Conservation (phyloP, 1,284 basidiomycete genomes). For the Tilletia walkeri region DNA sequence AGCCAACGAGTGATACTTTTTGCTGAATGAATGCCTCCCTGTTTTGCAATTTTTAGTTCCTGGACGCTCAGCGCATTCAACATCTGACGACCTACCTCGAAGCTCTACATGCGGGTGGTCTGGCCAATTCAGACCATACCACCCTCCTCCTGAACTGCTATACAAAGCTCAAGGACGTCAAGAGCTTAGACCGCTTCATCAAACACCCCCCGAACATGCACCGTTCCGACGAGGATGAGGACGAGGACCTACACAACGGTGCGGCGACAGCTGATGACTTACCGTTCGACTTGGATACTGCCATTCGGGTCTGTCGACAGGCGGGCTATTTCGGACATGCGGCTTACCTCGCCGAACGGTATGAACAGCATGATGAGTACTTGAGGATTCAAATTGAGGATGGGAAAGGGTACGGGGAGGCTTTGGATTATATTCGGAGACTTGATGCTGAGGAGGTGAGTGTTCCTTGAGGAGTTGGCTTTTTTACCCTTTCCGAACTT, state of each 20-base stretch:
- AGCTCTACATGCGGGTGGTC: slow-evolving; percentile 81
- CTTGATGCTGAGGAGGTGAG: slow-evolving; percentile 67
- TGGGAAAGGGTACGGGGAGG: slow-evolving; percentile 75
- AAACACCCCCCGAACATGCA: slow-evolving; percentile 57
- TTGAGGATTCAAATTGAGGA: slow-evolving; percentile 93
- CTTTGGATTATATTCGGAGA: slow-evolving; percentile 74
- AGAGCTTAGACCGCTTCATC: slow-evolving; percentile 85
- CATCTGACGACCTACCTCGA: slow-evolving; percentile 93
- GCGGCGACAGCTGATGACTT: slow-evolving; percentile 61
- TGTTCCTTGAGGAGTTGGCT: not conserved
- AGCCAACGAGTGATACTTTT: not conserved
- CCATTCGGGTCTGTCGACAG: slow-evolving; percentile 91
- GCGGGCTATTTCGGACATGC: slow-evolving; percentile 95
- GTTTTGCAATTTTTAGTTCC: slow-evolving; percentile 64
- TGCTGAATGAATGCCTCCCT: not conserved
- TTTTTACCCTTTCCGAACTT: not conserved
- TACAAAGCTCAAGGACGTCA: slow-evolving; percentile 89
- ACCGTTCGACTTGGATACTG: slow-evolving; percentile 94
- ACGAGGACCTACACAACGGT: not conserved
- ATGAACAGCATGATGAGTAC: slow-evolving; percentile 87
- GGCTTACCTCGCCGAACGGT: slow-evolving; percentile 86
- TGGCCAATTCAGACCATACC: slow-evolving; percentile 94
- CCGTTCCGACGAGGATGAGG: slow-evolving; percentile 18
- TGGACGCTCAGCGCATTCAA: slow-evolving; percentile 92
- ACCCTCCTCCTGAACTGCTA: slow-evolving; percentile 76